Base-by-base conservation (phyloP, 257 asterid genomes). In the Leonotis leonurus region DNA sequence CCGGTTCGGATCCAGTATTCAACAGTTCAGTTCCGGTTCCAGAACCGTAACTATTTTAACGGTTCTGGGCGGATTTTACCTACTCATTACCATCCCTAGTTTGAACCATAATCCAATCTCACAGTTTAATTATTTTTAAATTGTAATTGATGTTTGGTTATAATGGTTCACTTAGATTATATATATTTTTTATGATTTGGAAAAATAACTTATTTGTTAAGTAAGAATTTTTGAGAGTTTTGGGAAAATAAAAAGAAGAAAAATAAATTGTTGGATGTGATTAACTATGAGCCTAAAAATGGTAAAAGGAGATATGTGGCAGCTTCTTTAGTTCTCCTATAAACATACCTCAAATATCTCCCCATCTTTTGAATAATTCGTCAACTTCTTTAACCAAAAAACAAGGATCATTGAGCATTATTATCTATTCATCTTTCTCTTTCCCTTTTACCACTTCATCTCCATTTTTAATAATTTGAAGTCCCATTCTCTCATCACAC, bases 291-390 rank as follows among this genome's bases (percentile, higher is more conserved):
- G 54, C 72, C 77, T 62, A 68, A 69, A 57, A 70, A 54, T n/a
- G 76, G 71, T 35, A 76, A 72, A n/a, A 71, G n/a, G 40, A 29
- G 68, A 79, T 67, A 33, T 49, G 71, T 69, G 77, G 76, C n/a
- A n/a, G n/a, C n/a, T n/a, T n/a, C 78, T 60, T 59, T 29, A 58
- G 17, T 76, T n/a, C n/a, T 36, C 75, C 74, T 56, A 71, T 32
- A 72, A 72, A 57, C 49, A 62, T 44, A 45, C 76, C 86, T 75
- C 25, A 68, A 81, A 72, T 3, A 53, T 60, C 83, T 81, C 86
- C 29, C 56, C 81, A 66, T 43, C 74, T 69, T 67, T 75, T 59
- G 81, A 77, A 77, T 60, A 63, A 43, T 75, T 81, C 83, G 40
- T 60, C 73, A 54, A 62, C 75, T 64, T n/a, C 68, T 62, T 41